Evolutionary conservation across 2,329 filamentous ascomycete genomes (phyloP), one percentile per base, ranked within the genome.

Genomic region (Aspergillus sp.): DNA sequence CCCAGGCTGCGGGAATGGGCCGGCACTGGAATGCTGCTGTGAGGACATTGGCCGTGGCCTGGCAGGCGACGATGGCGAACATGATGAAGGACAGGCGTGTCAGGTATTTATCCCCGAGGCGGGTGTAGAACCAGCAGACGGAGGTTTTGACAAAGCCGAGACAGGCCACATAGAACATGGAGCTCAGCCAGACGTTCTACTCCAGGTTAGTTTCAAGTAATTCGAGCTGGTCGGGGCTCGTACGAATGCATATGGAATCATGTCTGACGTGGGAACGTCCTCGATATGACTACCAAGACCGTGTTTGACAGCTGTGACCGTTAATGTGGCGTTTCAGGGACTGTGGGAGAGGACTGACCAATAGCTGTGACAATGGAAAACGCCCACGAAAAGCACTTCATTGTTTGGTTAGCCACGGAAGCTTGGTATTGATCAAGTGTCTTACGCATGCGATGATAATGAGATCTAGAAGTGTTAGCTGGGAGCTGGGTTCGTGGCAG

Each of bases 101-200:
- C 19, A 80, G 72, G 12, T 43, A 62, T 3, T 66, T 66, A 59
- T 79, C 76, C 24, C 76, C 76, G 5, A 80, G 70, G 6, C 78
- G 74, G 55, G 72, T 75, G 63, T 81, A 81, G 37, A 80, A 73
- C 23, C 73, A 72, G 19, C 81, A 70, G 2, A 79, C 76, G 1
- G 79, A 81, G 27, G 76, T 70, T 63, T 82, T 82, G 67, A 81
- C 70, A 64, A 80, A 80, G 19, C 78, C 78, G 3, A 80, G 68
- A 35, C 69, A 73, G 39, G 78, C 73, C 21, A 80, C 77, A 58
- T 80, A 80, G 63, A 82, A 82, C 65, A 76, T 80, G 12, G 74
- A 81, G 58, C 74, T 81, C 58, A 78, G 75, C 69, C 77, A 79
- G 35, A 80, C 75, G 12, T 68, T 70, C 72, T 78, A 24, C 12